Base-by-base conservation (phyloP, 164 flowering plant genomes). In the Vitis rupestris region DNA sequence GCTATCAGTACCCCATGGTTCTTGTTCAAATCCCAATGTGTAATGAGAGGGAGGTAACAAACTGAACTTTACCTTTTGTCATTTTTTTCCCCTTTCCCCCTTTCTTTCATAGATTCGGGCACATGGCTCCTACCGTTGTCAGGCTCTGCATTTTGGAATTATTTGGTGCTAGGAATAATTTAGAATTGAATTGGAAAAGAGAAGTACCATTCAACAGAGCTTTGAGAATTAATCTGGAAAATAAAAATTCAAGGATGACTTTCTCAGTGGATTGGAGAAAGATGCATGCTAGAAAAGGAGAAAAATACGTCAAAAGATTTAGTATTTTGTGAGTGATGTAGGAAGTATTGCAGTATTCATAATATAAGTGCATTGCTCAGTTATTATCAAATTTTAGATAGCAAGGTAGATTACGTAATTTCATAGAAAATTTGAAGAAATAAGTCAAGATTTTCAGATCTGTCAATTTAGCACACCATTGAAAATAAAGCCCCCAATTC, bases 21-120 rank as follows among this genome's bases (percentile, higher is more conserved):
- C 94, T 92, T 68, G 87, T 92, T 70, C 97, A 92, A 74, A 89
- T 92, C 64, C 97, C 96, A 55, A 92, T 92, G 97, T 92, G 98
- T 60, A 92, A 92, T 75, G 98, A 93, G 80, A 84, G 73, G 61
- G 98, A 93, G 98, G 98, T 90, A 84, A 67, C 13, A 29, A 31
- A 62, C 53, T 67, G 17, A 58, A n/a, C 4, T 9, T 12, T 9
- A 13, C 57, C 11, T 23, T 30, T n/a, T 47, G 49, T 37, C 9
- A 51, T 68, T 56, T 13, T 19, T 55, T 49, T 6, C n/a, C 49
- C 48, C 11, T 31, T 31, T 64, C 29, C 29, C 49, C 14, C 44
- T 37, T 37, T 37, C 44, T 37, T 37, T 6, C 4, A 37, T 37
- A 37, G 44, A 37, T 37, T 37, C 44, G 44, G 44, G 44, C 44